Base-by-base conservation (phyloP, 352 stramenopile genomes). In the Pythium utonaiense region DNA sequence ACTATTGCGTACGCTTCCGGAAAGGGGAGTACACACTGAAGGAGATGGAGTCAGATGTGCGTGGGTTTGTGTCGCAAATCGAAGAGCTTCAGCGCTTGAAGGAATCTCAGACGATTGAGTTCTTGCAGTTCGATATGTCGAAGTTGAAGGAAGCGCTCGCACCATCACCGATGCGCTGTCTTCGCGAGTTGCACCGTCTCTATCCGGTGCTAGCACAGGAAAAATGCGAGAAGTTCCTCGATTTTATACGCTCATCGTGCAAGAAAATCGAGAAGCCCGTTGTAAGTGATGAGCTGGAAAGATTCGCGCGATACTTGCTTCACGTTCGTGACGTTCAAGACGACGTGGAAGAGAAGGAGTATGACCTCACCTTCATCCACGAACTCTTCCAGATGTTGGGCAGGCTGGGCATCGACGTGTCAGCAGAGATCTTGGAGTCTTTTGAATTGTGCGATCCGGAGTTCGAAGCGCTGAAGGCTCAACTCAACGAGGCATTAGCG, bases 261-360 rank as follows among this genome's bases (percentile, higher is more conserved):
- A 56, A 38, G 4, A 83, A 74, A 19, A 82, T 87, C 21, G 70
- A 88, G 47, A 86, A 80, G 27, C 78, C 80, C 0, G 36, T 67
- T 19, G 27, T 47, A 6, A 38, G 48, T 2, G 56, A 73, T 21
- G 13, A 58, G n/a, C 28, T 90, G 21, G 64, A 75, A 12, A 51
- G 57, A 1, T 88, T 90, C 49, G 67, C 72, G 22, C 73, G 12
- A 16, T 90, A 88, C 48, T 69, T 90, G 16, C 19, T 88, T 5
- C 62, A 85, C 41, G 52, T 90, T 19, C 71, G 47, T 9, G 54
- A 86, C 49, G 75, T 88, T 17, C 70, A 78, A 25, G 66, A 86
- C 6, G 68, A 71, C 19, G 57, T 78, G 0, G 40, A 85, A 3
- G 62, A 82, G n/a, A 73, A 77, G 10, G 77, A 88, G 22, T 58